phyloP scores from a whole-genome alignment of 495 filamentous ascomycete genomes.

The Bombardia bombarda region DNA sequence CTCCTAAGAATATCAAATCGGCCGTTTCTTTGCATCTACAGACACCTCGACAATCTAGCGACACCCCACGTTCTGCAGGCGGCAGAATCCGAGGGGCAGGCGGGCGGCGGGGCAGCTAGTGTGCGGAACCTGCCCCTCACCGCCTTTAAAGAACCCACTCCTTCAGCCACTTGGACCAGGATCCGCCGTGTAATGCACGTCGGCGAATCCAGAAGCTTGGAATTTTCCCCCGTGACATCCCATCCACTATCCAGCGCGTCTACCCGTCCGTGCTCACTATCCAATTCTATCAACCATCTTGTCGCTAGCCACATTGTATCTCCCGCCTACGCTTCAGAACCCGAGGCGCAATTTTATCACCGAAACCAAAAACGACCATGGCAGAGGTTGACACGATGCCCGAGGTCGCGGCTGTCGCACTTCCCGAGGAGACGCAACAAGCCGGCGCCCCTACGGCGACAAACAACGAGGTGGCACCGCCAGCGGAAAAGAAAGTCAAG shows the following conservation, averaged over 20 bases:
- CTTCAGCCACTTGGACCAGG: too few relatives aligned
- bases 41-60: not conserved
- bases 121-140: constrained; percentile 7
- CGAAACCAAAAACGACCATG: constrained; percentile 4
- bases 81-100: constrained; percentile 29
- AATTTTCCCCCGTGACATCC: too few relatives aligned
- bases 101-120: constrained; percentile 3
- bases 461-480: constrained; percentile 38
- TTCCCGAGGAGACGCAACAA: constrained; percentile 4
- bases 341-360: not conserved
- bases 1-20: too few relatives aligned
- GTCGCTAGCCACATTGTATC: too few relatives aligned
- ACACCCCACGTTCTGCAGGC: constrained; percentile 22
- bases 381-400: not conserved
- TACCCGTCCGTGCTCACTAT: too few relatives aligned
- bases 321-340: not conserved
- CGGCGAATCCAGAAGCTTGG: too few relatives aligned
- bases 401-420: constrained; percentile 1
- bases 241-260: too few relatives aligned
- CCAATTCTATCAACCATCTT: not conserved
- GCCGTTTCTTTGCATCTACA: too few relatives aligned
- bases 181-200: too few relatives aligned
- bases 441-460: constrained; percentile 27
- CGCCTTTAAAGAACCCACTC: too few relatives aligned
- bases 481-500: constrained; percentile 49